Evolutionary conservation across 192 early-diverging fungal species (phyloP), one percentile per base, ranked within the genome.

Genomic region (Backusella tarrabulga): DNA sequence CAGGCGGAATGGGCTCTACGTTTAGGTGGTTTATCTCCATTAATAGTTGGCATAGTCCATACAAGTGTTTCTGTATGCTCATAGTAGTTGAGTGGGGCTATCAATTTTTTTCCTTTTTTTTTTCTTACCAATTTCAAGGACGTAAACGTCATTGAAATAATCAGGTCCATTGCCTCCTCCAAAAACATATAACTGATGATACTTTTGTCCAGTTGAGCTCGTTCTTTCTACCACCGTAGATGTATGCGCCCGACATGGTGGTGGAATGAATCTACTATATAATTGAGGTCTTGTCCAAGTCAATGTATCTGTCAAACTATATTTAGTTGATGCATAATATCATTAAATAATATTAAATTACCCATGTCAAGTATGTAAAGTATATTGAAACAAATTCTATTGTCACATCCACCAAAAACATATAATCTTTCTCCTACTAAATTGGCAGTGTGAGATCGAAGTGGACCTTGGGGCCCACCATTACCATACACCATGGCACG

Each of bases 351-450:
- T 3, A 41, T 8, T 35, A 52, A 50, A 35, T 79, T 83, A 89
- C 89, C 89, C 52, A 87, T 87, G 80, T 97, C 95, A 72, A 97
- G 88, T 40, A 94, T 89, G 66, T 93, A 95, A 34, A 96, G 80
- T 40, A 90, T 92, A 75, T 87, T 91, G 76, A 88, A 97, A 76
- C 94, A 96, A 23, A 81, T 86, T 26, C 78, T 82, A 46, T 88
- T 85, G 86, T 97, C 93, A 81, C 93, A 95, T 15, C 95, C 95
- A 68, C 94, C 95, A 88, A 97, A 97, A 54, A 97, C 88, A 77
- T 90, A 96, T 26, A 96, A 80, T 26, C 86, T 83, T 42, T 92
- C 91, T 6, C 90, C 92, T 12, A 97, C 88, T 6, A 92, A 79
- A 29, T 89, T 96, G 42, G 91, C 88, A 0, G 94, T 92, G 73